These are phyloP conservation scores for Biscutella auriculata DNA, from an alignment of 441 rosid genomes.

Conservation along the genomic window DNA sequence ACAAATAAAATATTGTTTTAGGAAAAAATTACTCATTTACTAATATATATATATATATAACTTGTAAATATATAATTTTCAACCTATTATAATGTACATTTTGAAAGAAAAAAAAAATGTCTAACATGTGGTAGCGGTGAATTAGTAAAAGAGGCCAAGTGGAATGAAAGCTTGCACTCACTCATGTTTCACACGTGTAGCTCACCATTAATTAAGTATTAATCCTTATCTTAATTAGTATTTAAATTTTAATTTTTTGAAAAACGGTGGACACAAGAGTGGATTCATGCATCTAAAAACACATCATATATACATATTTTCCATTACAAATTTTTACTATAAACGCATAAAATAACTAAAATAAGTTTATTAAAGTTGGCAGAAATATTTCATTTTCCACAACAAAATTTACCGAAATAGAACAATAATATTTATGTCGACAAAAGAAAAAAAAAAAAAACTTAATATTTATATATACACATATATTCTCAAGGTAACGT, in stretches of 20 bases:
- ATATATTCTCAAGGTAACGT: not conserved
- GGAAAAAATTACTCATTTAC: too few species aligned
- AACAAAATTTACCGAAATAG: not conserved
- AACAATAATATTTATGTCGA: not conserved
- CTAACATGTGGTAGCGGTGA: conserved; percentile 7
- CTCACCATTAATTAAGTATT: not conserved
- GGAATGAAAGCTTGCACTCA: not conserved
- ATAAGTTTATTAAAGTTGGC: not conserved
- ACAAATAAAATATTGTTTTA: too few species aligned
- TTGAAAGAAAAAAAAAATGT: too few species aligned
- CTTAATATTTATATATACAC: not conserved
- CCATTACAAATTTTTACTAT: not conserved
- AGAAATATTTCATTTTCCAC: not conserved
- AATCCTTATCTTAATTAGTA: not conserved
- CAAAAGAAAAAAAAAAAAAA: too few species aligned
- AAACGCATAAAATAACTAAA: not conserved
- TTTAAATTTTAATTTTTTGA: not conserved
- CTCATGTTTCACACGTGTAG: conserved; percentile 19
- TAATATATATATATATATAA: too few species aligned
- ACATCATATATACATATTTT: not conserved
- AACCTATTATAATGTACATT: too few species aligned
- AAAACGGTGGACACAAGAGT: not conserved
- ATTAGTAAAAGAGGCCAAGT: conserved; percentile 11
- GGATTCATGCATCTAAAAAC: not conserved
- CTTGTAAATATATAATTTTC: too few species aligned